Conservation (phyloP, 2,329 filamentous ascomycete genomes). For the Sporothrix variecibatus region DNA sequence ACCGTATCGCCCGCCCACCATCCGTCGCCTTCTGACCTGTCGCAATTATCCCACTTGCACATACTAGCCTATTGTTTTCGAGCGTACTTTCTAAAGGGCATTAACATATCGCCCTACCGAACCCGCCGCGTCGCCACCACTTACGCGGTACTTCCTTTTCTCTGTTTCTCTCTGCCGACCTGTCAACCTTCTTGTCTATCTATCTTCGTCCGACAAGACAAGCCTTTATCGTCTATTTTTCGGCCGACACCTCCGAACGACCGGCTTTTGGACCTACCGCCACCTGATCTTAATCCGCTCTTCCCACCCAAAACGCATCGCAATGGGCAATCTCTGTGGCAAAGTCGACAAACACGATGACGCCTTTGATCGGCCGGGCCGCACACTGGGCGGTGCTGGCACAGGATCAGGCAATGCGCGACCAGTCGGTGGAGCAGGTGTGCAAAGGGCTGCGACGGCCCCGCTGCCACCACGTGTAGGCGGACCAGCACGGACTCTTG, state of each 20-base stretch:
- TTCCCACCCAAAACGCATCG: neutral
- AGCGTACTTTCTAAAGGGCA: neutral
- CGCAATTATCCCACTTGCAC: neutral
- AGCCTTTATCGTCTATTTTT: neutral
- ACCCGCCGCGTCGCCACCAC: neutral
- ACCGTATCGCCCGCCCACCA: neutral
- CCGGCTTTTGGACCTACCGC: no score
- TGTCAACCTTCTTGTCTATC: neutral
- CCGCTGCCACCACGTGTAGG: conserved; percentile 54
- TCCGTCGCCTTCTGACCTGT: neutral
- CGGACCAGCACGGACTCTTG: conserved; percentile 65
- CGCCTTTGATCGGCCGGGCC: conserved; percentile 71
- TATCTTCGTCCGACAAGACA: neutral
- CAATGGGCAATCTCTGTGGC: conserved; percentile 87
- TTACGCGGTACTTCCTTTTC: neutral
- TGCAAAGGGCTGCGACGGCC: conserved; percentile 45
- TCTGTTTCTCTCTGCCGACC: neutral
- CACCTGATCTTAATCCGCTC: no score
- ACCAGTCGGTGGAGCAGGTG: conserved; percentile 40
- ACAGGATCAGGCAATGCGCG: conserved; percentile 42
- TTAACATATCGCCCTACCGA: neutral
- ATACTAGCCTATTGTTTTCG: neutral
- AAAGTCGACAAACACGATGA: conserved; percentile 60
- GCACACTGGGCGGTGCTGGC: conserved; percentile 65
- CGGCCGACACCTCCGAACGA: neutral